Percentiles rank a stretch among this genome's conserved stretches.
phyloP scores from a whole-genome alignment of 306 rosid species.

The Quercus rubra region DNA sequence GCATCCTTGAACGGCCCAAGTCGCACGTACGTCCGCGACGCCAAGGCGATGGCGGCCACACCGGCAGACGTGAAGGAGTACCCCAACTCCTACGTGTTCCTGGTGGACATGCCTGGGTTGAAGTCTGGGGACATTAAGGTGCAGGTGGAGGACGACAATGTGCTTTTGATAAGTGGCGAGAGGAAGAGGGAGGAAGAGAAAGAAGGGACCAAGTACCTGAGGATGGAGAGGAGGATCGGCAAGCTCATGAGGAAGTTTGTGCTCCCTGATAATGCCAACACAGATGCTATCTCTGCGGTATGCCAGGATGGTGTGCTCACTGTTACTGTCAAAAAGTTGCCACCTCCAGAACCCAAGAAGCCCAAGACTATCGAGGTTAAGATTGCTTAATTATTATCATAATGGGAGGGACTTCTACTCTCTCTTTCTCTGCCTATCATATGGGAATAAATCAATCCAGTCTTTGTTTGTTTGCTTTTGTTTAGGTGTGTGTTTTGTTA shows the following conservation, averaged over 20 bases:
- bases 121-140: conserved; percentile 86
- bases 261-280: conserved; percentile 80
- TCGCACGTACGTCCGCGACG: conserved; percentile 62
- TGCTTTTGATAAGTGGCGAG: conserved; percentile 72
- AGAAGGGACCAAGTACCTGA: conserved; percentile 66
- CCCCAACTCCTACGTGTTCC: conserved; percentile 56
- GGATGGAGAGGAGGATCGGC: conserved; percentile 88
- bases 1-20: conserved; percentile 52
- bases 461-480: too few relatives aligned
- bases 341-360: conserved; percentile 73
- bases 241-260: conserved; percentile 84
- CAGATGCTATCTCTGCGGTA: conserved; percentile 54
- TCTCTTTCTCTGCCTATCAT: background rate
- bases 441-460: background rate
- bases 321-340: conserved; percentile 73
- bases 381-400: conserved; percentile 35
- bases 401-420: background rate
- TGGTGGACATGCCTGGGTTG: conserved; percentile 91
- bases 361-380: conserved; percentile 58
- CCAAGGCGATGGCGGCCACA: conserved; percentile 87
- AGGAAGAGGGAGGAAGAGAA: conserved; percentile 90
- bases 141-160: conserved; percentile 84
- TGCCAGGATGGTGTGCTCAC: conserved; percentile 85
- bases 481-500: background rate
- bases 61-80: conserved; percentile 83